Conservation (phyloP, 176 grass and related monocot genomes). For the Rhipidocladum racemiflorum region DNA sequence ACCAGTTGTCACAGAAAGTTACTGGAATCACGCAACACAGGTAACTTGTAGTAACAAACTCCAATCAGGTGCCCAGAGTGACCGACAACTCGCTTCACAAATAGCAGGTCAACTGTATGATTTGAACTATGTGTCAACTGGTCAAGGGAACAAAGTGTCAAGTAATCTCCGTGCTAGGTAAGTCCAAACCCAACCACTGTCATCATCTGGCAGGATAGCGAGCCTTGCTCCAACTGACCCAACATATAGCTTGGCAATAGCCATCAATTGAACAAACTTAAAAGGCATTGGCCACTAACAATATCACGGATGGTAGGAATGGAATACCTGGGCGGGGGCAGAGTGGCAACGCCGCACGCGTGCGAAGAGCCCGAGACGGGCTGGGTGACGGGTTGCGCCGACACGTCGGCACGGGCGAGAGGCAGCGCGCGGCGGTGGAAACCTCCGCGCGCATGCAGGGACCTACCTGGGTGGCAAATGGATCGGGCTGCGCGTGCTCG, state of each 20-base stretch:
- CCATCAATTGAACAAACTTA: not conserved
- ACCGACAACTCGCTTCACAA: not conserved
- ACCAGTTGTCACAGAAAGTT: not conserved
- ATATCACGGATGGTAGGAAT: not conserved
- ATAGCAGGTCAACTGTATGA: constrained; percentile 5
- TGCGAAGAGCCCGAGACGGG: not conserved
- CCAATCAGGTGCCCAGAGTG: not conserved
- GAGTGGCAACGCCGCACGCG: not conserved
- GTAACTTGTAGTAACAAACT: constrained; percentile 11
- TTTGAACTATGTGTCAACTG: not conserved
- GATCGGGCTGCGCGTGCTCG: constrained; percentile 10
- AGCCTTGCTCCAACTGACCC: not conserved
- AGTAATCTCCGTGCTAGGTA: not conserved
- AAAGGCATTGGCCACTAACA: not conserved
- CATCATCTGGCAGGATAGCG: not conserved
- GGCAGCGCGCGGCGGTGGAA: not conserved
- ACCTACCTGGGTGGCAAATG: not conserved
- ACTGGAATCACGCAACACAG: not conserved
- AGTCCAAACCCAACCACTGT: not conserved
- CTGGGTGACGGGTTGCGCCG: not conserved
- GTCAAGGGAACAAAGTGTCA: not conserved
- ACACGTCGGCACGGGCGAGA: not conserved
- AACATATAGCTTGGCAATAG: not conserved
- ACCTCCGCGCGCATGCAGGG: not conserved
- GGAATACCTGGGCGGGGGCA: not conserved